phyloP scores from a whole-genome alignment of 2,329 filamentous ascomycete genomes.

The Fusarium pseudograminearum region DNA sequence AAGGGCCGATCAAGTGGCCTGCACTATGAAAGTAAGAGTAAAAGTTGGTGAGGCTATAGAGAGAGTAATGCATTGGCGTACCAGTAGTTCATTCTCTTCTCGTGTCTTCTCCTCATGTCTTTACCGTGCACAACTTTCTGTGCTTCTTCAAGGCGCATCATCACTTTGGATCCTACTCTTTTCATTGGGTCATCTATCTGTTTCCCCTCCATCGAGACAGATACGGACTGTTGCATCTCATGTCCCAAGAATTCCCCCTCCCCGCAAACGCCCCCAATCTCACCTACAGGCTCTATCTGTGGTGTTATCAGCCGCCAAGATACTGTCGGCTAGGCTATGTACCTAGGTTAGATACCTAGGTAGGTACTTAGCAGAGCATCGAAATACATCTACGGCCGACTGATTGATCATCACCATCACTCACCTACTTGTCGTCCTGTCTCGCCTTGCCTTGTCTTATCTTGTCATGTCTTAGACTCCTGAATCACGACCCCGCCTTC shows the following conservation, averaged over 20 bases:
- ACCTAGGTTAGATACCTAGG: conserved; percentile 2
- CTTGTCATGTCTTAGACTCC: conserved; percentile 3
- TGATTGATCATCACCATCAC: background rate
- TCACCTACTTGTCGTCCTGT: background rate
- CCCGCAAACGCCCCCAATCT: conserved; percentile 40
- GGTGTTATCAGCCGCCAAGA: conserved; percentile 22
- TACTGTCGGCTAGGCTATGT: conserved; percentile 1
- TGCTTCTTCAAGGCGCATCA: conserved; percentile 29
- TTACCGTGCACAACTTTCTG: conserved; percentile 16
- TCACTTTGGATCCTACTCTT: conserved; percentile 13
- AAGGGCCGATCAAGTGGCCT: conserved; percentile 34
- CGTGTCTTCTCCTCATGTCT: background rate
- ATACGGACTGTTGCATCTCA: conserved; percentile 35
- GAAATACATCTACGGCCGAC: background rate
- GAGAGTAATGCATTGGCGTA: conserved; percentile 7
- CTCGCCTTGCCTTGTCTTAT: conserved; percentile 1
- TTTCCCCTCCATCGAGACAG: conserved; percentile 16
- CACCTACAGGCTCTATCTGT: conserved; percentile 17
- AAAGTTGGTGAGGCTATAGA: conserved; percentile 17
- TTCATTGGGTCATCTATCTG: conserved; percentile 16
- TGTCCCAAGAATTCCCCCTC: conserved; percentile 25
- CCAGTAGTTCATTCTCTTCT: conserved; percentile 18
- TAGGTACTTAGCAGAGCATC: background rate
- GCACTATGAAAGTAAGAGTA: background rate
- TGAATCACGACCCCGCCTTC: conserved; percentile 6